Base-by-base conservation (phyloP, 2,329 filamentous ascomycete genomes). In the Scedosporium apiospermum region DNA sequence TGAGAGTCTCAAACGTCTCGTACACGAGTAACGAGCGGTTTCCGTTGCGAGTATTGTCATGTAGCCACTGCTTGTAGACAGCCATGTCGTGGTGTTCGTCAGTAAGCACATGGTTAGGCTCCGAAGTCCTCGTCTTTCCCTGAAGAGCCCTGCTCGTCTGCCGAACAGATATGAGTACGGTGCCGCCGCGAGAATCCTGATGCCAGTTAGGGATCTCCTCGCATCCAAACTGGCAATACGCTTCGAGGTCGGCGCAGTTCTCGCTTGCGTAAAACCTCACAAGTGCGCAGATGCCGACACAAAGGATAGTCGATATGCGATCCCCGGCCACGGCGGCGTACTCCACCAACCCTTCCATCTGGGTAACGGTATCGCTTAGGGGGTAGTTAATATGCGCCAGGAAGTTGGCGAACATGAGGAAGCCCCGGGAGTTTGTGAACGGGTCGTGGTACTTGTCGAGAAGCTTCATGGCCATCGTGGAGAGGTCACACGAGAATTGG, bases 131-230 rank as follows among this genome's bases (percentile, higher is more conserved):
- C 0, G 90, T 93, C 72, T 91, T 93, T 62, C 90, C 90, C 70
- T 91, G 88, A 21, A 93, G 74, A 23, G 90, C 88, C 58, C 88
- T 83, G 60, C 81, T 83, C 26, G 83, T 80, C 70, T 93, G 89
- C 59, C 87, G 78, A 3, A 88, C 78, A 2, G 83, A 81, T 64
- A 89, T 83, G 6, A 93, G 76, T 60, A 91, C 77, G 0, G 85
- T 85, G 2, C 90, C 90, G 16, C 90, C 90, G 63, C 88, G 81
- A 1, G 88, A 82, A 68, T 92, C 89, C 55, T 81, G 77, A 57
- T 86, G 78, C 89, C 89, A 93, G 59, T 88, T 85, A 1, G 84
- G 84, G 63, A 90, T 83, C 65, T 92, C 89, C 65, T 91, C 83
- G 64, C 87, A 88, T n/a, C 86, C 82, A 65, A 88, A 90, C 58